phyloP scores from a whole-genome alignment of 1,284 basidiomycete species.

The Pyrrhoderma noxium region DNA sequence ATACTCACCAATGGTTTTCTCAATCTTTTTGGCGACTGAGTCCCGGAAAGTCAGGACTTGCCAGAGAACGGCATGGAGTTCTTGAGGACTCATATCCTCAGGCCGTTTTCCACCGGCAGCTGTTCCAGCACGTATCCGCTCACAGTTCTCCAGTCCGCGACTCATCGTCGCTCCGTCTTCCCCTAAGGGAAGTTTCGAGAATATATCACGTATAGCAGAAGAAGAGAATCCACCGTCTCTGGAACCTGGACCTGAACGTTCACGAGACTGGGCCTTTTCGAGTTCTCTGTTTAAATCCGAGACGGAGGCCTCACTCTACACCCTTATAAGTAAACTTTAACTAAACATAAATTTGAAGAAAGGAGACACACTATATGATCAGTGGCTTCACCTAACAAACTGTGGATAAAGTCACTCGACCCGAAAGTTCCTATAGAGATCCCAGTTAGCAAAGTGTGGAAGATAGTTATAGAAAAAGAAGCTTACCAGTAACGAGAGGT shows the following conservation, averaged over 20 bases:
- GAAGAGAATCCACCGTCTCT: slow-evolving; percentile 25
- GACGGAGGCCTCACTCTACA: slow-evolving; percentile 75
- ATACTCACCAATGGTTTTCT: slow-evolving; percentile 70
- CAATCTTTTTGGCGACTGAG: slow-evolving; percentile 79
- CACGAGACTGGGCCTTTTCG: slow-evolving; percentile 49
- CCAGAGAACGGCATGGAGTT: slow-evolving; percentile 80
- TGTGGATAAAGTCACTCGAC: slow-evolving; percentile 80
- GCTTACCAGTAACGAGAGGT: slow-evolving; percentile 77
- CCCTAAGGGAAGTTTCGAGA: slow-evolving; percentile 58
- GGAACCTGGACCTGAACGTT: slow-evolving; percentile 35
- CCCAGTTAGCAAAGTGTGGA: neutral
- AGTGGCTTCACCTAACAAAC: slow-evolving; percentile 65
- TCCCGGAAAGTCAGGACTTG: slow-evolving; percentile 84
- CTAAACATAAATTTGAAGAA: neutral
- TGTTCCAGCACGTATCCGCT: slow-evolving; percentile 59
- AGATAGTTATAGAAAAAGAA: neutral
- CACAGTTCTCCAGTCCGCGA: slow-evolving; percentile 71
- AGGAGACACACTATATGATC: slow-evolving; percentile 52
- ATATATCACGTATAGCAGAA: slow-evolving; percentile 43
- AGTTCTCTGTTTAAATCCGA: slow-evolving; percentile 81
- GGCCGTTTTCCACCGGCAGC: slow-evolving; percentile 53
- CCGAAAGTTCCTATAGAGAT: slow-evolving; percentile 67
- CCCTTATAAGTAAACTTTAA: no score
- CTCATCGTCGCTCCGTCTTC: slow-evolving; percentile 41
- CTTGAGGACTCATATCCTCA: slow-evolving; percentile 82